Evolutionary conservation across 139 green algal species (phyloP).

Genomic region (Pycnococcus provasolii): DNA sequence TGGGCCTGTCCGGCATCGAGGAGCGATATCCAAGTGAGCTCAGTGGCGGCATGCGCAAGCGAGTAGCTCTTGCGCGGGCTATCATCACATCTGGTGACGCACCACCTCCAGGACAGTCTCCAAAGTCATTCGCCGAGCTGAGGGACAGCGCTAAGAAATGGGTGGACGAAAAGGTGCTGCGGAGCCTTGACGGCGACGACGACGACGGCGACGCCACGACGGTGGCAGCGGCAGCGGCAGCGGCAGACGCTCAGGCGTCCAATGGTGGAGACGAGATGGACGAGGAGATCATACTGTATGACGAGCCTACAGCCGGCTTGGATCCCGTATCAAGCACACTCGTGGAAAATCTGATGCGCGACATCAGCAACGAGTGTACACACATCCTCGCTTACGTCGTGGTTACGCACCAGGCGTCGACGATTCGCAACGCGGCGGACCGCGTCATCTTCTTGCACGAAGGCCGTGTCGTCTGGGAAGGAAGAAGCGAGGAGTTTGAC

Average conservation of each 20-base stretch:
- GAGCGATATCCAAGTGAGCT: conserved; percentile 78
- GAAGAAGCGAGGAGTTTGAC: conserved; percentile 79
- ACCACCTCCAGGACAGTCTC: conserved; percentile 29
- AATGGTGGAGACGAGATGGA: neutral
- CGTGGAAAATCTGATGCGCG: conserved; percentile 91
- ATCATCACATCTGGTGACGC: conserved; percentile 41
- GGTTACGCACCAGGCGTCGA: conserved; percentile 96
- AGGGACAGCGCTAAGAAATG: no score
- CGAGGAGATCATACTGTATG: conserved; percentile 93
- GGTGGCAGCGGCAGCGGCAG: no score
- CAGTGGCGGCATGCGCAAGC: conserved; percentile 96
- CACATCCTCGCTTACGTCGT: conserved; percentile 88
- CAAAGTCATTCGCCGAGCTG: no score
- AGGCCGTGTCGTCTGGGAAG: conserved; percentile 92
- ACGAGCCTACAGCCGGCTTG: conserved; percentile 94
- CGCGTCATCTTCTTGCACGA: conserved; percentile 91
- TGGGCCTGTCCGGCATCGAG: conserved; percentile 82
- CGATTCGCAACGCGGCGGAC: conserved; percentile 87
- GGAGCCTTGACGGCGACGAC: no score
- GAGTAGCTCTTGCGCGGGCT: conserved; percentile 85
- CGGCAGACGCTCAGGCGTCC: no score
- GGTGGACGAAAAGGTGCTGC: no score
- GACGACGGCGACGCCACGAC: no score
- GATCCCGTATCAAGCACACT: conserved; percentile 94
- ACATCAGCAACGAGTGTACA: conserved; percentile 46